Evolutionary conservation across 306 rosid genomes (phyloP), one percentile per base, ranked within the genome.

Genomic region (Quercus aquifolioides): DNA sequence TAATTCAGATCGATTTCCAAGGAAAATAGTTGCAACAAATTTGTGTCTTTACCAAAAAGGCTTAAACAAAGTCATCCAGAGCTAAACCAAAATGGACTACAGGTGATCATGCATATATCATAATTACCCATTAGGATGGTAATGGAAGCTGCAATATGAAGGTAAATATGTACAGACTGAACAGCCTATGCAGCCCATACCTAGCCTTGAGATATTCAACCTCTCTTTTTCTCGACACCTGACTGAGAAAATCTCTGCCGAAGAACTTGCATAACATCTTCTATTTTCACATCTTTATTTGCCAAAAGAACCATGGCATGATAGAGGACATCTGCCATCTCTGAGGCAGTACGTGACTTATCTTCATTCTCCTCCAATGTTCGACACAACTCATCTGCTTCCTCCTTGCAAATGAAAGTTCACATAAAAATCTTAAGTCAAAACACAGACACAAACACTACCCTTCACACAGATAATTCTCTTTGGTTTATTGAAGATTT

Each of bases 231-330:
- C 87, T 95, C 95, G 0, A 95, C 83, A 55, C 97, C 97, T 6
- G 92, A 92, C 84, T 92, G 92, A 49, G 97, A 91, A 85, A 93
- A 91, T 78, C 98, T 87, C 77, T 78, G 83, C 9, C 94, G 88
- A 54, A 93, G 86, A 79, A 87, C 85, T 79, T 85, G 87, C 74
- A 94, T 52, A 80, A 94, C 99, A 74, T 92, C 95, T 93, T 94
- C 97, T 35, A 94, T 76, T 58, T 90, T 88, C 60, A 90, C 97
- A 72, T 80, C 97, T 85, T 86, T 86, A 14, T 73, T 52, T 41
- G 92, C 91, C 74, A 92, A 74, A 51, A 91, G 78, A 85, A 91
- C 97, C 94, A 92, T 88, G 71, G 90, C 81, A 78, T 94, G 99
- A 49, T 92, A 94, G 60, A 91, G 83, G 65, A 92, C 89, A 80